Base-by-base conservation (phyloP, 352 stramenopile species). In the Pythium oligandrum region DNA sequence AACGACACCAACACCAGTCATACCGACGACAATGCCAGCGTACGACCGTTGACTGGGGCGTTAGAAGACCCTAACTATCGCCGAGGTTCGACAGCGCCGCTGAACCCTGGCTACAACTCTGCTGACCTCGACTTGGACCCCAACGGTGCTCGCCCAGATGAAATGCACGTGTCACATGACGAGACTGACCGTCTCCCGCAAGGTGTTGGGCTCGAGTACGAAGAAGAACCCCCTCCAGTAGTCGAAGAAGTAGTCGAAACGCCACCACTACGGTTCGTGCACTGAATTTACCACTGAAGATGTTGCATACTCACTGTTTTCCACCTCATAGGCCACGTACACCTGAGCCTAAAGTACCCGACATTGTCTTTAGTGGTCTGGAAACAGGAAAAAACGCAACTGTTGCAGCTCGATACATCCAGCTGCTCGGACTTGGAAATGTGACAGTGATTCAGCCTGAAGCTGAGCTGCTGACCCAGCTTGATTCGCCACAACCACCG, bases 391-490 rank as follows among this genome's bases (percentile, higher is more conserved):
- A 57, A 2, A 78, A 72, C 50, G 65, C 79, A 5, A 56, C 74
- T 1, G 69, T 81, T 11, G 65, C 70, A n/a, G 78, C 70, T 0
- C 72, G 81, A 7, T 91, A 89, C 57, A 86, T 91, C 33, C 76
- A 89, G 31, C 61, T 91, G 10, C 55, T 91, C 11, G 81, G 79
- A 0, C 26, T 92, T 9, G 78, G 78, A 36, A 79, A 71, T 1
- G 75, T 88, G 12, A 35, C 69, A 35, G 75, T 69, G 12, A 57
- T 68, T 0, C 51, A 49, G 6, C 50, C 63, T 7, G 72, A 86
- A 48, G 42, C 45, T 10, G 62, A 67, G 4, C 56, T 88, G 33
- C 68, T 86, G 38, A 51, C 59, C 9, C 36, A 69, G 6, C 53
- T 88, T 30, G 43, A 45, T 4, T 84, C 76, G 4, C 47, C 63